phyloP scores from a whole-genome alignment of 352 stramenopile species.

The Globisporangium irregulare region DNA sequence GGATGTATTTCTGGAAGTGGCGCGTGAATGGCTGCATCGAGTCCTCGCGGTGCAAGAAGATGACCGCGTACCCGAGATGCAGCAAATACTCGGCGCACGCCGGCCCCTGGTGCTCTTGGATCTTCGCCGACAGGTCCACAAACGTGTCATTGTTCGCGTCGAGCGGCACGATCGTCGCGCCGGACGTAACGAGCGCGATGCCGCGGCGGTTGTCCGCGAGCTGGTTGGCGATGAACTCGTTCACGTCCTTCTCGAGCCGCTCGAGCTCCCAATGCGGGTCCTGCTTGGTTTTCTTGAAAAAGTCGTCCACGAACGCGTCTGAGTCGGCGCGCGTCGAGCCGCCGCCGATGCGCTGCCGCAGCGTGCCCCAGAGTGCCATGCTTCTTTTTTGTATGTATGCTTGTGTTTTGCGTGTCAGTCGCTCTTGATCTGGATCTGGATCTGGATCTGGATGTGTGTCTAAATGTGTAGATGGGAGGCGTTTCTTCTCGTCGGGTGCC shows the following conservation, averaged over 20 bases:
- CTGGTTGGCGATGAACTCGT: conserved; percentile 61
- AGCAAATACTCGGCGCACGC: conserved; percentile 80
- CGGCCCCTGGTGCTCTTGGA: conserved; percentile 74
- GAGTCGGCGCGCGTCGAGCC: conserved; percentile 57
- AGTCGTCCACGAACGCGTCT: conserved; percentile 72
- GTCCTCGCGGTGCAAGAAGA: conserved; percentile 76
- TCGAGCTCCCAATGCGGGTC: conserved; percentile 57
- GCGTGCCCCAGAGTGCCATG: conserved; percentile 82
- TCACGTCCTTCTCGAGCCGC: conserved; percentile 31
- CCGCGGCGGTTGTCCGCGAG: conserved; percentile 46
- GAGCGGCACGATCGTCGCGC: conserved; percentile 75
- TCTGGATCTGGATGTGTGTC: background rate
- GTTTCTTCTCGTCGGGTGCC: background rate
- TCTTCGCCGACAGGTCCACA: conserved; percentile 64
- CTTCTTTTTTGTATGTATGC: background rate
- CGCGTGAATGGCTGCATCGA: conserved; percentile 81
- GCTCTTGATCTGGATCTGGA: background rate
- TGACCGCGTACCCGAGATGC: conserved; percentile 75
- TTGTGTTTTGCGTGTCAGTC: conserved; percentile 1
- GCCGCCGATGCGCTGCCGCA: conserved; percentile 72
- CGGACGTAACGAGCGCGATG: conserved; percentile 79
- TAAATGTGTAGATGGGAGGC: background rate
- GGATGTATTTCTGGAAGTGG: conserved; percentile 82
- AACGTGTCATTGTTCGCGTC: conserved; percentile 64
- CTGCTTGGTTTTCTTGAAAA: conserved; percentile 73